Conservation (phyloP, 495 filamentous ascomycete species). For the Tuber melanosporum region DNA sequence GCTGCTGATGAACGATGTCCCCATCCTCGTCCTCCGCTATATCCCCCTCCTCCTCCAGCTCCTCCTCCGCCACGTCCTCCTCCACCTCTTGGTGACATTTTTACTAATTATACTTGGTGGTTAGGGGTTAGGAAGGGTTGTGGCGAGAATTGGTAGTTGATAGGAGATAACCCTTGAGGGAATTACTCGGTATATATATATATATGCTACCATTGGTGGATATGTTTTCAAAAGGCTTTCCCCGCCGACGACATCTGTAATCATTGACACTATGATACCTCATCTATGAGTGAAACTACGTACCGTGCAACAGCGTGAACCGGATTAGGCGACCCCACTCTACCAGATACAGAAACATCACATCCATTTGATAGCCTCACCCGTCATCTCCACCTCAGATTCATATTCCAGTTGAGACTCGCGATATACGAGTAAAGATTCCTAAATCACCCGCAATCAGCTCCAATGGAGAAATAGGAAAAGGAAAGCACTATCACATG, state of each 20-base stretch:
- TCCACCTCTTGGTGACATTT: slow-evolving; percentile 1
- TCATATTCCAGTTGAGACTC: slow-evolving; percentile 49
- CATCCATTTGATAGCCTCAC: slow-evolving; percentile 30
- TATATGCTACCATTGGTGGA: not conserved
- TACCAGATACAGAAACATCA: not conserved
- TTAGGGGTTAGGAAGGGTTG: not conserved
- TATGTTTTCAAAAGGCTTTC: not conserved
- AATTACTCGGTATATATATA: not conserved
- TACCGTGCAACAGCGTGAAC: not conserved
- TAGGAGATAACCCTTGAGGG: not conserved
- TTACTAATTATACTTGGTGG: not conserved
- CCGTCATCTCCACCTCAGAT: slow-evolving; percentile 46
- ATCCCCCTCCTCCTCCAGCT: not conserved
- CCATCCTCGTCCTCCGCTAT: not conserved
- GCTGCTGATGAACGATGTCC: not conserved
- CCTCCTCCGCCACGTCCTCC: not conserved
- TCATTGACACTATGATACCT: slow-evolving; percentile 1
- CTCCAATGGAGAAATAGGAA: not conserved
- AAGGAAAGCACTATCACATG: not conserved
- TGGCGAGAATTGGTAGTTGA: not conserved
- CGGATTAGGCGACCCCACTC: not conserved
- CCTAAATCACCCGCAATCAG: slow-evolving; percentile 45
- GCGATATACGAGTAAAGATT: slow-evolving; percentile 46
- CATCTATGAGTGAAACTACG: not conserved
- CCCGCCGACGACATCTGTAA: not conserved